Evolutionary conservation across 768 basidiomycete genomes (phyloP), one percentile per base, ranked within the genome.

Genomic region (Clathrus columnatus): DNA sequence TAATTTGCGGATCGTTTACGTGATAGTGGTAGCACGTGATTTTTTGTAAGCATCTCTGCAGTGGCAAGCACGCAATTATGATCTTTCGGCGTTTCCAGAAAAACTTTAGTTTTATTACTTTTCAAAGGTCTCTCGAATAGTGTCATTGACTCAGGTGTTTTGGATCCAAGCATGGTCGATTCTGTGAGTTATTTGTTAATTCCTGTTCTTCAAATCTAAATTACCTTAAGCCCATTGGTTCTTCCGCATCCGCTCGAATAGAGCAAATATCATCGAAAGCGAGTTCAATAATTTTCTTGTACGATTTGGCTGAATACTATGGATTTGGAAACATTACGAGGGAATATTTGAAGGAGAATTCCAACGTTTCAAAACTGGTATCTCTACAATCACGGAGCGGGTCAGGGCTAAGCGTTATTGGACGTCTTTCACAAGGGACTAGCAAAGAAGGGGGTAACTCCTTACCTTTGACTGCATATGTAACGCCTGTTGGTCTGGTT

Each of bases 341-440:
- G 63, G 74, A 78, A 49, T 87, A 84, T 84, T 69, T 78, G 2
- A 63, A 73, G 3, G 65, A 64, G 32, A 59, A 67, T 29, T 65
- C 69, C 17, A 71, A 78, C 18, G 28, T 36, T 1, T 77, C 82
- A 0, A 72, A 79, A 17, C 80, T 87, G 5, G 75, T 87, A 43
- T 72, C 80, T 50, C 73, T 91, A 59, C 91, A 95, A 72, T 91
- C 88, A 21, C 76, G 92, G 57, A 77, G 84, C 5, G 92, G 92
- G 47, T 91, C 92, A 17, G 92, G 92, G 7, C 69, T 91, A 56
- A 78, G 79, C 62, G 73, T 94, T 60, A 77, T 88, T 53, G 88
- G 93, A 30, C 74, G 90, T 50, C 72, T 92, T 49, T 60, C 62
- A 17, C 84, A 88, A 63, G 85, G 87, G 32, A 81, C 89, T 16